Evolutionary conservation across 2,329 filamentous ascomycete genomes (phyloP).

Genomic region (Curvularia lunata): DNA sequence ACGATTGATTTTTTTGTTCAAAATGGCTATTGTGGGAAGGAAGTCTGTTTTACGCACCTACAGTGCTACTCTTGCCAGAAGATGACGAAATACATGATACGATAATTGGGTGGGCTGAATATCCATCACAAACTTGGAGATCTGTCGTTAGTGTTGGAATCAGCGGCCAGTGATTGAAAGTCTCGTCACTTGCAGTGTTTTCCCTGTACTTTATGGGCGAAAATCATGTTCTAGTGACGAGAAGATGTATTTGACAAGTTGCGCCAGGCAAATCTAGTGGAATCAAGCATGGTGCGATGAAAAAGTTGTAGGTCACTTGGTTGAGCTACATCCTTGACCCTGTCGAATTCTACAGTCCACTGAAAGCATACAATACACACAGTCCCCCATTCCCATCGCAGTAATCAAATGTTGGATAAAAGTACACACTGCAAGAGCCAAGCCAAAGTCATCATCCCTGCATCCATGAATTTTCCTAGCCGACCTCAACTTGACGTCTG

Average conservation of each 20-base stretch:
- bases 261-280: background rate
- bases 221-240: background rate
- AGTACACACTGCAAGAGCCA: background rate
- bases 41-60: background rate
- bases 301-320: background rate
- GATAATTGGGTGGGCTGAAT: background rate
- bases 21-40: background rate
- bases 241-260: background rate
- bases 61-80: background rate
- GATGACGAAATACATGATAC: background rate
- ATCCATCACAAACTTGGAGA: background rate
- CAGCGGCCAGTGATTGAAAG: background rate
- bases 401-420: background rate
- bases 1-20: conserved; percentile 26
- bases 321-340: background rate
- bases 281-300: background rate
- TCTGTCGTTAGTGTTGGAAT: background rate
- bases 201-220: background rate
- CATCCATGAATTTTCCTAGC: background rate
- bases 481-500: background rate
- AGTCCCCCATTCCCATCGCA: background rate
- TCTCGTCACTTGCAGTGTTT: background rate
- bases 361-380: background rate
- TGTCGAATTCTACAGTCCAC: background rate
- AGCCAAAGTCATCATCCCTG: background rate